These are phyloP conservation scores for Pezicula carpinea DNA, from an alignment of 2,329 filamentous ascomycete genomes.

Conservation along the genomic window DNA sequence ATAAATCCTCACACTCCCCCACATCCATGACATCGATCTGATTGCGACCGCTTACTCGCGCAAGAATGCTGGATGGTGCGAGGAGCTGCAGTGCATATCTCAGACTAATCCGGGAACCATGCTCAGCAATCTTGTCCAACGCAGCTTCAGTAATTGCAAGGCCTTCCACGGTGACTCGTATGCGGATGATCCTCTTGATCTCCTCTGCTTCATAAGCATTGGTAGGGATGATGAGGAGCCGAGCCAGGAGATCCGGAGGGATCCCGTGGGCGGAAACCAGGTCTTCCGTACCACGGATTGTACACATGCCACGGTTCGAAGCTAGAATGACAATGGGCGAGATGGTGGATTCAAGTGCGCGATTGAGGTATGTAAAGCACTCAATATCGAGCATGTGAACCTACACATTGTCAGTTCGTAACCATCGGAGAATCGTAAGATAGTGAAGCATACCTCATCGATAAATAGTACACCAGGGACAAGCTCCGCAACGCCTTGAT, in stretches of 20 bases:
- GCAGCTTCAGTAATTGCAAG: conserved; percentile 77
- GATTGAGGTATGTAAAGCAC: conserved; percentile 98
- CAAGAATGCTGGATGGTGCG: conserved; percentile 65
- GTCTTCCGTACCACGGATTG: conserved; percentile 81
- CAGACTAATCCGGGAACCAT: conserved; percentile 85
- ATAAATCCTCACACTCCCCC: conserved; percentile 76
- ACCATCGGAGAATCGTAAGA: not conserved
- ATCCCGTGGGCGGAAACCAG: conserved; percentile 87
- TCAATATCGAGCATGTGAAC: conserved; percentile 99
- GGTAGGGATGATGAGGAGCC: conserved; percentile 93
- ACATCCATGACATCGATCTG: conserved; percentile 77
- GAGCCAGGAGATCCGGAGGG: conserved; percentile 86
- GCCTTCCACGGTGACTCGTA: conserved; percentile 77
- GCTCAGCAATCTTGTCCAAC: conserved; percentile 78
- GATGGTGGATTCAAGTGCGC: conserved; percentile 91
- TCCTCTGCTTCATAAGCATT: conserved; percentile 83
- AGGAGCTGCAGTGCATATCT: conserved; percentile 91
- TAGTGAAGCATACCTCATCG: conserved; percentile 67
- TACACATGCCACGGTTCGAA: conserved; percentile 91
- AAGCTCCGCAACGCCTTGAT: conserved; percentile 94
- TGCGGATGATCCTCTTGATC: conserved; percentile 86
- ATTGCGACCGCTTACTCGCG: conserved; percentile 72
- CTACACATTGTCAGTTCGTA: conserved; percentile 40
- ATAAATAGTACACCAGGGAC: conserved; percentile 99
- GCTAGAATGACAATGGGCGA: conserved; percentile 96